Conservation (phyloP, 305 asterid genomes). For the Ilex paraguariensis region DNA sequence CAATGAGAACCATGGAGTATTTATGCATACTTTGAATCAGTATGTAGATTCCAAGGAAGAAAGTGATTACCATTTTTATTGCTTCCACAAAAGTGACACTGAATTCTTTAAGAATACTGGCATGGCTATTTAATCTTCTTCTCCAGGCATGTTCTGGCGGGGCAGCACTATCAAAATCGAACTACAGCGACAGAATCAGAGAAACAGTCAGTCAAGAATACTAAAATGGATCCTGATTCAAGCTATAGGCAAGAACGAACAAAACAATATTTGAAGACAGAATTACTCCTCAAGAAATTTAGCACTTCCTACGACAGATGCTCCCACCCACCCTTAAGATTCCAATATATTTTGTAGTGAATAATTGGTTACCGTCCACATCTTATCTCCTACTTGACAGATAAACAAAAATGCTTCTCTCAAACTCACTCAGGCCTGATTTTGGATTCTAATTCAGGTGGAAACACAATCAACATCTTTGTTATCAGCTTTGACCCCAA, state of each 20-base stretch:
- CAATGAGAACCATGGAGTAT: constrained; percentile 11
- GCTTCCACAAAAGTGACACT: constrained; percentile 94
- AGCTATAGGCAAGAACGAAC: too few relatives aligned
- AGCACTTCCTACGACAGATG: too few relatives aligned
- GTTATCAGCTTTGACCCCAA: too few relatives aligned
- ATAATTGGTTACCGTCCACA: neutral
- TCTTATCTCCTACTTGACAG: too few relatives aligned
- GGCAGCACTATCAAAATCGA: constrained; percentile 81
- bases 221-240: too few relatives aligned
- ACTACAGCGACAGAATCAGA: constrained; percentile 38
- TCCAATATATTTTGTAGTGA: constrained; percentile 1
- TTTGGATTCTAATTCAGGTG: too few relatives aligned
- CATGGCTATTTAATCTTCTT: constrained; percentile 77
- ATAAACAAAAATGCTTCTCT: too few relatives aligned
- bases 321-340: neutral
- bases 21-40: neutral
- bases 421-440: too few relatives aligned
- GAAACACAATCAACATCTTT: too few relatives aligned
- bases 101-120: constrained; percentile 88
- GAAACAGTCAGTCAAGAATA: neutral
- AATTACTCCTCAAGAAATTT: too few relatives aligned
- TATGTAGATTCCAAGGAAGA: neutral
- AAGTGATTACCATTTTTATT: constrained; percentile 64
- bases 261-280: too few relatives aligned
- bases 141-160: constrained; percentile 99